Conservation (phyloP, 176 grass and related monocot species). For the Secale cereale region DNA sequence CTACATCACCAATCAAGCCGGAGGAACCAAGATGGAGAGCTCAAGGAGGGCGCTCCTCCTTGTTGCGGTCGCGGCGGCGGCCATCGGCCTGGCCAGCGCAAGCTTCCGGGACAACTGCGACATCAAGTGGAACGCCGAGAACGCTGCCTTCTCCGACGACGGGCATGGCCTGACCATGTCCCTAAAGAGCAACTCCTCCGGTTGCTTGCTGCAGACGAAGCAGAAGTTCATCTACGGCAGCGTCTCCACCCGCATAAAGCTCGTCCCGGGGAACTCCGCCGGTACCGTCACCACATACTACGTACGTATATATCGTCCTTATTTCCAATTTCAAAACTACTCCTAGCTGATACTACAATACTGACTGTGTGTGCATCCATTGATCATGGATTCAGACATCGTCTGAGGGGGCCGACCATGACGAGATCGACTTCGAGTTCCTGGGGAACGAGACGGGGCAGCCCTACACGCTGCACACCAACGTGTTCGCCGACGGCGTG, state of each 20-base stretch:
- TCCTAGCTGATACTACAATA: no score
- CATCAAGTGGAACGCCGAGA: conserved; percentile 42
- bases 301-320: no score
- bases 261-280: conserved; percentile 58
- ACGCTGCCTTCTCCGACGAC: conserved; percentile 12
- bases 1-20: background rate
- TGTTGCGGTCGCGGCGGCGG: background rate
- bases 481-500: conserved; percentile 50
- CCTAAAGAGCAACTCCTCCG: background rate
- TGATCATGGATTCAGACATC: background rate
- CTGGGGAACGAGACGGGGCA: conserved; percentile 20
- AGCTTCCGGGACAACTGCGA: conserved; percentile 34
- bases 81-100: conserved; percentile 12
- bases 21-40: background rate
- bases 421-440: background rate
- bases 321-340: no score
- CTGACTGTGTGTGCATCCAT: no score
- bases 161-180: conserved; percentile 28
- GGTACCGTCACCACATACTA: conserved; percentile 37
- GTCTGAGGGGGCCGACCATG: background rate
- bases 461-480: conserved; percentile 65
- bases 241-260: conserved; percentile 57
- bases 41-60: background rate
- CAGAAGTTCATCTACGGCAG: conserved; percentile 70
- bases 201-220: conserved; percentile 55